These are phyloP conservation scores for Leucocoprinus leucothites DNA, from an alignment of 768 basidiomycete genomes.

Conservation along the genomic window DNA sequence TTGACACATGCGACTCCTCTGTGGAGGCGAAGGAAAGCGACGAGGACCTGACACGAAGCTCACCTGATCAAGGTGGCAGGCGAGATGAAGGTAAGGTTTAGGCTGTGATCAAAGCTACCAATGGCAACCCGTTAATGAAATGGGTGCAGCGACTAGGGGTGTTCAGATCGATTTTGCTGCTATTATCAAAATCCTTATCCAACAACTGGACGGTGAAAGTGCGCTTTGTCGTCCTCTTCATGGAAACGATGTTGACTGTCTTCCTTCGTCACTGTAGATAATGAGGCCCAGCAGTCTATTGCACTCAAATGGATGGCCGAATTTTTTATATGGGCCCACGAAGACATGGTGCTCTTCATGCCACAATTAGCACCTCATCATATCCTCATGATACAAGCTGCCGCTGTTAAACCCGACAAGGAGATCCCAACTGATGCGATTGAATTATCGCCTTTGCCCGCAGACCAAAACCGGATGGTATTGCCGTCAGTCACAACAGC, in stretches of 20 bases:
- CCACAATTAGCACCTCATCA: slow-evolving; percentile 92
- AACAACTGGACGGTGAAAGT: slow-evolving; percentile 84
- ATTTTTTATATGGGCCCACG: slow-evolving; percentile 82
- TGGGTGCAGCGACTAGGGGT: slow-evolving; percentile 60
- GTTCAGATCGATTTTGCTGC: slow-evolving; percentile 88
- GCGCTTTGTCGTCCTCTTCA: slow-evolving; percentile 30
- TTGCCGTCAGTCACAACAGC: slow-evolving; percentile 18
- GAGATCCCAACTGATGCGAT: slow-evolving; percentile 81
- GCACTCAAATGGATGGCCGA: slow-evolving; percentile 91
- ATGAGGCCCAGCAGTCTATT: slow-evolving; percentile 92
- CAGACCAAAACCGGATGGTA: slow-evolving; percentile 38
- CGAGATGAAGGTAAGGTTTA: slow-evolving; percentile 57
- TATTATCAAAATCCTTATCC: slow-evolving; percentile 89
- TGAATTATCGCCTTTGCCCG: slow-evolving; percentile 75
- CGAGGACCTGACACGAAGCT: slow-evolving; percentile 19
- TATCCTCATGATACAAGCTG: slow-evolving; percentile 81
- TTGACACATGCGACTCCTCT: slow-evolving; percentile 55
- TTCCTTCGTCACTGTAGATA: slow-evolving; percentile 56
- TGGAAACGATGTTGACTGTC: not conserved
- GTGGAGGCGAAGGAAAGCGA: slow-evolving; percentile 55
- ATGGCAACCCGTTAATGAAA: not conserved
- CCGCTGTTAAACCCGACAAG: slow-evolving; percentile 85
- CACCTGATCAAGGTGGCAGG: slow-evolving; percentile 47
- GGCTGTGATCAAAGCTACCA: not conserved
- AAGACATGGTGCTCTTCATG: slow-evolving; percentile 93